These are phyloP conservation scores for Serendipita sp. DNA, from an alignment of 768 basidiomycete genomes.

Conservation along the genomic window DNA sequence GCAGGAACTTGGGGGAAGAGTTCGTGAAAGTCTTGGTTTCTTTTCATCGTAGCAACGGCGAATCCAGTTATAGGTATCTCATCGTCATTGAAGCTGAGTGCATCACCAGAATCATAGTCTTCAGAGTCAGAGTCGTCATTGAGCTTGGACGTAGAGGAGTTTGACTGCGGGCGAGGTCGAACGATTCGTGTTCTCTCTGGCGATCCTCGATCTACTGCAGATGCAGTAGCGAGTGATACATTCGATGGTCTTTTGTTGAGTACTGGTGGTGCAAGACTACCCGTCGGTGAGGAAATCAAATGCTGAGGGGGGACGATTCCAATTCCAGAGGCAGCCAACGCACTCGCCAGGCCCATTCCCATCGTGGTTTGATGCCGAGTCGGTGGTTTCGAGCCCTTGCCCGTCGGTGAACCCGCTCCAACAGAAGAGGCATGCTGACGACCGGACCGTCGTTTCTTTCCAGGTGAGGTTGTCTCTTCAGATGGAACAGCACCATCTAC, in stretches of 20 bases:
- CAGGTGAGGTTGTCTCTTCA: not conserved
- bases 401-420: not conserved
- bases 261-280: slow-evolving; percentile 1
- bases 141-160: slow-evolving; percentile 1
- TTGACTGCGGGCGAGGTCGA: not conserved
- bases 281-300: slow-evolving; percentile 7
- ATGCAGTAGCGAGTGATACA: not conserved
- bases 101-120: slow-evolving; percentile 18
- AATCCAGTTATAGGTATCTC: slow-evolving; percentile 91
- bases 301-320: slow-evolving; percentile 5
- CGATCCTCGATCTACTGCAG: not conserved
- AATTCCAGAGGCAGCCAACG: slow-evolving; percentile 10
- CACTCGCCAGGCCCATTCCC: slow-evolving; percentile 3
- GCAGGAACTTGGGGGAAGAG: slow-evolving; percentile 79
- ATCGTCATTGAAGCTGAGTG: slow-evolving; percentile 34
- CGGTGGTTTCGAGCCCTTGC: not conserved
- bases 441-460: slow-evolving; percentile 1
- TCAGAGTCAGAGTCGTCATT: slow-evolving; percentile 14
- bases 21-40: slow-evolving; percentile 93
- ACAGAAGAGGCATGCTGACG: slow-evolving; percentile 1
- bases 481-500: not conserved
- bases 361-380: not conserved
- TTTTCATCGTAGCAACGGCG: slow-evolving; percentile 86
- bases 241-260: slow-evolving; percentile 6
- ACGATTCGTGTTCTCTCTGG: not conserved